Conservation (phyloP, 2,329 filamentous ascomycete species). For the Hymenoscyphus fraxineus region DNA sequence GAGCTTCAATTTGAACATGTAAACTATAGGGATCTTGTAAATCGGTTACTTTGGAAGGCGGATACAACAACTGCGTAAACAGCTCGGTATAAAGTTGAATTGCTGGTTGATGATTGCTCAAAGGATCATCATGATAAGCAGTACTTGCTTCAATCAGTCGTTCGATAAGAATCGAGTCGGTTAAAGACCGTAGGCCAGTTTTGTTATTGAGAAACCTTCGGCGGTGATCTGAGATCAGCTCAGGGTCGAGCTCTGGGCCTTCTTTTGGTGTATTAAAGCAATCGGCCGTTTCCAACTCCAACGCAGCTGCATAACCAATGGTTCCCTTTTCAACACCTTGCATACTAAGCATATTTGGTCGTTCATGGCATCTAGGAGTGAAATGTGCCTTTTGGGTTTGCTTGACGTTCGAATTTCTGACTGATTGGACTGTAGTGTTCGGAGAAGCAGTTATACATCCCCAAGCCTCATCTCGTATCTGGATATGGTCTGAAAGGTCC, state of each 20-base stretch:
- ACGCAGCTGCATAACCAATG: slow-evolving; percentile 63
- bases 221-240: slow-evolving; percentile 24
- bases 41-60: slow-evolving; percentile 53
- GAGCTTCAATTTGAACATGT: slow-evolving; percentile 64
- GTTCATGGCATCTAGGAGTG: slow-evolving; percentile 32
- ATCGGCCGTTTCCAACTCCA: slow-evolving; percentile 63
- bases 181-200: slow-evolving; percentile 47
- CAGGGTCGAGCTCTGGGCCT: background rate
- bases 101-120: slow-evolving; percentile 47
- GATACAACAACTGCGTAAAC: slow-evolving; percentile 56
- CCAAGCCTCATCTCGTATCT: slow-evolving; percentile 62
- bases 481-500: slow-evolving; percentile 61
- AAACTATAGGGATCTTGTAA: slow-evolving; percentile 58
- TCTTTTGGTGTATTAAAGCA: slow-evolving; percentile 40
- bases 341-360: slow-evolving; percentile 68
- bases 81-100: slow-evolving; percentile 60
- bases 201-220: slow-evolving; percentile 35
- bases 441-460: slow-evolving; percentile 59
- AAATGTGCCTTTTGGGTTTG: slow-evolving; percentile 27
- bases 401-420: slow-evolving; percentile 38
- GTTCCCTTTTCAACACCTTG: slow-evolving; percentile 69
- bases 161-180: slow-evolving; percentile 56
- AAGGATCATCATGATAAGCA: slow-evolving; percentile 51
- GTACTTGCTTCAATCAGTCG: slow-evolving; percentile 50
- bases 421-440: slow-evolving; percentile 52